Base-by-base conservation (phyloP, 164 flowering plant genomes). In the Saururus chinensis region DNA sequence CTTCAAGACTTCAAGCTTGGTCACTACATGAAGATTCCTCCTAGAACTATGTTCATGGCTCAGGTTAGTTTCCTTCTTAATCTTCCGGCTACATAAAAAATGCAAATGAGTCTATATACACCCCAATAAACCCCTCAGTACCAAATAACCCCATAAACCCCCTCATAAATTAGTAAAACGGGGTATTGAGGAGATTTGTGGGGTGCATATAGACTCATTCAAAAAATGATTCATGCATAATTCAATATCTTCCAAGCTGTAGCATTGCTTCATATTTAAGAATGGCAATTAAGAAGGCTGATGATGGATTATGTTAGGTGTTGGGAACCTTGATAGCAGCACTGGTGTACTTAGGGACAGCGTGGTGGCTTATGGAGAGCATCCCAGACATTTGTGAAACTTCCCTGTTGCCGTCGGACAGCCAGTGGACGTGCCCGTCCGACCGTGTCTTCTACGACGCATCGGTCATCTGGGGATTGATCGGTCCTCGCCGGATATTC, bases 11-110 rank as follows among this genome's bases (percentile, higher is more conserved):
- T 92, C 80, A 88, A 92, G 74, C 85, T 92, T 20, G 95, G 96
- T 4, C 98, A 87, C 70, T 92, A 88, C 82, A 88, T 92, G 98
- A 92, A 92, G 70, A 87, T 92, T 23, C 98, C 98, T 62, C 96
- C 98, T 0, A 72, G 87, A 73, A 74, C 84, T 13, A 87, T 92
- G 95, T 92, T 87, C 79, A 85, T 84, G 88, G 92, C 91, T 41
- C 96, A 88, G 83, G 91, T 81, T 10, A 65, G 61, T 30, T 51
- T 30, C 55, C 26, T 23, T 51, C n/a, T n/a, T n/a, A n/a, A n/a
- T n/a, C n/a, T n/a, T n/a, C n/a, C n/a, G n/a, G n/a, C n/a, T n/a
- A n/a, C n/a, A n/a, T n/a, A n/a, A n/a, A n/a, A n/a, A 30, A n/a
- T n/a, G n/a, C n/a, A n/a, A n/a, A n/a, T n/a, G n/a, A n/a, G n/a